Base-by-base conservation (phyloP, 2,329 filamentous ascomycete genomes). In the Alternaria sp. region DNA sequence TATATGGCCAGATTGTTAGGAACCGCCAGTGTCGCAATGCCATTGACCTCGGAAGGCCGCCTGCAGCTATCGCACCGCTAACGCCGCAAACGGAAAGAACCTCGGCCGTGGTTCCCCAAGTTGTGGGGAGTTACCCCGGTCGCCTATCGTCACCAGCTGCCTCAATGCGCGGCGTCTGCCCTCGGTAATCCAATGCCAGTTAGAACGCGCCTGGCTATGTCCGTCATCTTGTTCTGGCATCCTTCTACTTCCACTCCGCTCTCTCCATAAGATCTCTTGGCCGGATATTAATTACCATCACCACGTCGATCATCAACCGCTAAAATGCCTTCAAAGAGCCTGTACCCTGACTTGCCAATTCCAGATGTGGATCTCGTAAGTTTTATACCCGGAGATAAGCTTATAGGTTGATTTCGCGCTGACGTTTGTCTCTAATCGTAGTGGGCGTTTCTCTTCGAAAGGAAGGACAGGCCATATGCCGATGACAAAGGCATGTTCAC, bases 361-460 rank as follows among this genome's bases (percentile, higher is more conserved):
- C 93, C 94, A 0, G 81, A 90, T 68, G 80, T 89, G 57, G 93
- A 96, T 77, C 75, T 97, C 50, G 60, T 62, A 14, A 59, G 60
- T 56, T 34, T 10, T 7, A 3, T 16, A 32, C 5, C n/a, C 34
- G 34, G 54, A 34, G 38, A 57, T 38, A 57, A 60, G 54, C 41
- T 43, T 28, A 30, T 38, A 57, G 57, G 41, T 34, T 43, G 28
- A 30, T 14, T 14, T n/a, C 9, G 38, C 45, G 14, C 51, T 60
- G 54, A 59, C 38, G 25, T 36, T 27, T 48, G 27, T 16, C 28
- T 2, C 52, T 10, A 14, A 43, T 40, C 5, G 18, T 45, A 62
- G 60, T 97, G 92, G 92, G 85, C 85, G 0, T 89, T 93, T 59
- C 81, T 96, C 46, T 93, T 97, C 72, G 89, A 93, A 69, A 83